Conservation (phyloP, 2,329 filamentous ascomycete species). For the Microdochium trichocladiopsis region DNA sequence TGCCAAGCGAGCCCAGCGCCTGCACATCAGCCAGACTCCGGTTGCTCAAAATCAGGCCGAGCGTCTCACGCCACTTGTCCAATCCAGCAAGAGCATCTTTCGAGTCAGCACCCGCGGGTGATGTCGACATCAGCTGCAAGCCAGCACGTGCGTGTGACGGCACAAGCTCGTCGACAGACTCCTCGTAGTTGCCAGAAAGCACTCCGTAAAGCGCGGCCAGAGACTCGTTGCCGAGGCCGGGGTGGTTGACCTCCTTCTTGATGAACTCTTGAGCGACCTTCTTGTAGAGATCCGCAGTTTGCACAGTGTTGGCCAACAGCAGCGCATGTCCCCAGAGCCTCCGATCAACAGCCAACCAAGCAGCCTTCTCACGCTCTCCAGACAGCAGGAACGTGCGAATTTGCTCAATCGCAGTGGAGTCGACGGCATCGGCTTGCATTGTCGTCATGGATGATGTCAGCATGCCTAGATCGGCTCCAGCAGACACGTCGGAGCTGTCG, state of each 20-base stretch:
- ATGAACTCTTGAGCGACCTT: slow-evolving; percentile 95
- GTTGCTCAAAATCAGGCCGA: slow-evolving; percentile 81
- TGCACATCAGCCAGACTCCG: slow-evolving; percentile 72
- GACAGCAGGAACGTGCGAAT: slow-evolving; percentile 67
- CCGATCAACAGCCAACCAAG: slow-evolving; percentile 90
- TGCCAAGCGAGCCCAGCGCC: slow-evolving; percentile 74
- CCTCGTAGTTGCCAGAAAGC: slow-evolving; percentile 87
- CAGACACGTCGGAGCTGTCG: slow-evolving; percentile 14
- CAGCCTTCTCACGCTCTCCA: slow-evolving; percentile 83
- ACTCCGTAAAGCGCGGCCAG: slow-evolving; percentile 89
- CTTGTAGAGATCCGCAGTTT: slow-evolving; percentile 76
- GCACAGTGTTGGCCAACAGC: slow-evolving; percentile 69
- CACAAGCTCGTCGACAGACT: slow-evolving; percentile 92
- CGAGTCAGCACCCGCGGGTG: slow-evolving; percentile 49
- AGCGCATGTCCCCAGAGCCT: slow-evolving; percentile 95
- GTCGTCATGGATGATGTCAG: slow-evolving; percentile 24
- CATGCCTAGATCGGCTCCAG: slow-evolving; percentile 28
- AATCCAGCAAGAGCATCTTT: slow-evolving; percentile 77
- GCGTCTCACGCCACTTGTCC: slow-evolving; percentile 89
- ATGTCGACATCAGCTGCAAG: slow-evolving; percentile 81
- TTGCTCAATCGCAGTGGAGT: slow-evolving; percentile 61
- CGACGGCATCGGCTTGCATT: slow-evolving; percentile 58
- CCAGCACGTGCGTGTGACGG: slow-evolving; percentile 88
- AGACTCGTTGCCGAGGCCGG: slow-evolving; percentile 74
- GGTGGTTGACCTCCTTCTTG: slow-evolving; percentile 82